Percentiles rank a stretch among this genome's conserved stretches.
Evolutionary conservation across 2,329 filamentous ascomycete genomes (phyloP).

Genomic region (Fusarium annulatum): DNA sequence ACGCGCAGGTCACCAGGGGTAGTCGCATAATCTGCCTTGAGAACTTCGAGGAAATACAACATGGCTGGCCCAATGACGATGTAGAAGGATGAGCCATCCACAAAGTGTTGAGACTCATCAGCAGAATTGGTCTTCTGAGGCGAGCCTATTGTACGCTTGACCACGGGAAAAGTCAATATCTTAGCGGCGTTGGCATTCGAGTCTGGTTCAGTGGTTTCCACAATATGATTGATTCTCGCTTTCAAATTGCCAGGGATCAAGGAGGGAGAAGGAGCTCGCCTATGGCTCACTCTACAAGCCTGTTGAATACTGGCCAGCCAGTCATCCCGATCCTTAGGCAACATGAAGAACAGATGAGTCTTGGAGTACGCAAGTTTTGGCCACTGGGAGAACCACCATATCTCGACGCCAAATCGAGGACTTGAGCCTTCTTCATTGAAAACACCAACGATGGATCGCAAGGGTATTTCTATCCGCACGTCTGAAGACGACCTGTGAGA

Average conservation of each 20-base stretch:
- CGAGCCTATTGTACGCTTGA: conserved; percentile 58
- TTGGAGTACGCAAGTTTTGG: conserved; percentile 59
- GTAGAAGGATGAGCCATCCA: conserved; percentile 65
- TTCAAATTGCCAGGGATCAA: conserved; percentile 60
- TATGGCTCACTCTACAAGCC: conserved; percentile 53
- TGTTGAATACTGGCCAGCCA: conserved; percentile 61
- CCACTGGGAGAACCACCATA: conserved; percentile 65
- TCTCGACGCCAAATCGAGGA: conserved; percentile 63
- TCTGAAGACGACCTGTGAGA: conserved; percentile 50
- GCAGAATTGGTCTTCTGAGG: conserved; percentile 54
- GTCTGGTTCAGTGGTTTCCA: conserved; percentile 58
- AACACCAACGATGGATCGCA: conserved; percentile 62
- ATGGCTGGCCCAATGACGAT: conserved; percentile 65
- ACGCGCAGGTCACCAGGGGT: conserved; percentile 60
- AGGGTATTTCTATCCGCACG: conserved; percentile 59
- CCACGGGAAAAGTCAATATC: conserved; percentile 62
- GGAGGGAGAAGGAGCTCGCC: conserved; percentile 50
- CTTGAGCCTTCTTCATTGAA: conserved; percentile 63
- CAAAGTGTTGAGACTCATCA: conserved; percentile 58
- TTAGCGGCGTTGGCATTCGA: conserved; percentile 43
- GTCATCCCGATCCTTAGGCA: conserved; percentile 61
- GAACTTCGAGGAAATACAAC: conserved; percentile 63
- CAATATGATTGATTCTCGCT: conserved; percentile 58
- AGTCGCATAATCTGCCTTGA: conserved; percentile 56
- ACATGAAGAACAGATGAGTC: conserved; percentile 61